Base-by-base conservation (phyloP, 1,284 basidiomycete species). In the Papiliotrema terrestris region DNA sequence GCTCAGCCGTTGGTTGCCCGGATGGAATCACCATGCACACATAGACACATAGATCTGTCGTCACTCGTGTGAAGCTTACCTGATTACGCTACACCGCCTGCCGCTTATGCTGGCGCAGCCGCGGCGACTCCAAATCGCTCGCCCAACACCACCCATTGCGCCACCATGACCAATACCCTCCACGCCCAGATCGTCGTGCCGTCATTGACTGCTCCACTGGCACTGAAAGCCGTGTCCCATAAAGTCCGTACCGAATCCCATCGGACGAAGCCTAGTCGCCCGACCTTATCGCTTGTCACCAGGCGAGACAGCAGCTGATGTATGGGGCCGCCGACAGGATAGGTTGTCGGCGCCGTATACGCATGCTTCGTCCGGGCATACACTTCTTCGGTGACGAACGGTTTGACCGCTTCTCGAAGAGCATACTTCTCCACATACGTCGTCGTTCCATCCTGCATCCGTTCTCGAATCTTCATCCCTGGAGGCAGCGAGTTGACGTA, bases 341-440 rank as follows among this genome's bases (percentile, higher is more conserved):
- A 67, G 14, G 48, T 54, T 5, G 58, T 59, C 15, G 65, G 65
- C 8, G 65, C 65, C n/a, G 61, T 56, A 47, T 67, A 67, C 1
- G 65, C 57, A 43, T 65, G 63, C 50, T 67, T 67, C 6, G 57
- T 43, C 32, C 65, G 52, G 8, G 48, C 50, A 43, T 66, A 66
- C 11, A 69, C 52, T 45, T 69, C 68, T 11, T 59, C 55, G 17
- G 68, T 68, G 49, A 69, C 62, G 58, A 66, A 69, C 5, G 64
- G 63, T 51, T 75, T 76, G 46, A 75, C 76, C 2, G 77, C 77
- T 62, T 78, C 76, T 19, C 77, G 66, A 44, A 78, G 53, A 37
- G 77, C 73, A 58, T 75, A 76, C 65, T 78, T 78, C 47, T 78
- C 77, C 61, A 73, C 71, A 37, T 67, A 63, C 8, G 67, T 72